Evolutionary conservation across 2,329 filamentous ascomycete species (phyloP).

Genomic region (Colletotrichum sublineola): DNA sequence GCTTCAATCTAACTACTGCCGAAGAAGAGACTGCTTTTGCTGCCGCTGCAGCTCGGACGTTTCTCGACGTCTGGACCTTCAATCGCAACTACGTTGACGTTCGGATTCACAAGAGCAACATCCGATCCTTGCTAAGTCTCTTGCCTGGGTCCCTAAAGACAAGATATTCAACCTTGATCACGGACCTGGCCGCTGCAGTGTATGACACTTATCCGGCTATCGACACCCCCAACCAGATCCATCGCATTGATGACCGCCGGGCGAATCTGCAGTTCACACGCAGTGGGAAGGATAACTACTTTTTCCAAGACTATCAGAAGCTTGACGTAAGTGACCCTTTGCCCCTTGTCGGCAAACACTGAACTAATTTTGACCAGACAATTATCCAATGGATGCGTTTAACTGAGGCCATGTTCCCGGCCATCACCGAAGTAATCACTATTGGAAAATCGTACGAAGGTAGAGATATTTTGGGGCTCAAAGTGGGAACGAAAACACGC

Average conservation of each 20-base stretch:
- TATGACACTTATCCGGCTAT: constrained; percentile 78
- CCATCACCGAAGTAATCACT: constrained; percentile 78
- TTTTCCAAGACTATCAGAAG: constrained; percentile 94
- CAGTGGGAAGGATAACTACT: constrained; percentile 75
- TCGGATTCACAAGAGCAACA: constrained; percentile 79
- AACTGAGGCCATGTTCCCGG: constrained; percentile 89
- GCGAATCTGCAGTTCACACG: constrained; percentile 49
- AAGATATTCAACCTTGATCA: constrained; percentile 81
- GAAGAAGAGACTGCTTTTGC: constrained; percentile 79
- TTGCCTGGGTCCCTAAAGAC: constrained; percentile 80
- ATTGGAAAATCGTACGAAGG: constrained; percentile 92
- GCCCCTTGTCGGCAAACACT: constrained; percentile 52
- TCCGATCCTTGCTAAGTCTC: constrained; percentile 82
- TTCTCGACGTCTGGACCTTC: constrained; percentile 93
- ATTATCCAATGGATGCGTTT: constrained; percentile 93
- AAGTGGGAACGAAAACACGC: constrained; percentile 71
- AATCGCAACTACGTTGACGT: constrained; percentile 88
- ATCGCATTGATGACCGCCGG: constrained; percentile 45
- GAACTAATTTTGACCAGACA: constrained; percentile 49
- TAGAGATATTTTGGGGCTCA: constrained; percentile 85
- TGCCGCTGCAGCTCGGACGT: constrained; percentile 79
- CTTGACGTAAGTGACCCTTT: constrained; percentile 66
- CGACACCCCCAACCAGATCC: constrained; percentile 45
- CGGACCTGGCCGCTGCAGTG: constrained; percentile 83
- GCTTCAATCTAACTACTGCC: constrained; percentile 81